These are phyloP conservation scores for Dillenia turbinata DNA, from an alignment of 164 flowering plant species.

Conservation along the genomic window DNA sequence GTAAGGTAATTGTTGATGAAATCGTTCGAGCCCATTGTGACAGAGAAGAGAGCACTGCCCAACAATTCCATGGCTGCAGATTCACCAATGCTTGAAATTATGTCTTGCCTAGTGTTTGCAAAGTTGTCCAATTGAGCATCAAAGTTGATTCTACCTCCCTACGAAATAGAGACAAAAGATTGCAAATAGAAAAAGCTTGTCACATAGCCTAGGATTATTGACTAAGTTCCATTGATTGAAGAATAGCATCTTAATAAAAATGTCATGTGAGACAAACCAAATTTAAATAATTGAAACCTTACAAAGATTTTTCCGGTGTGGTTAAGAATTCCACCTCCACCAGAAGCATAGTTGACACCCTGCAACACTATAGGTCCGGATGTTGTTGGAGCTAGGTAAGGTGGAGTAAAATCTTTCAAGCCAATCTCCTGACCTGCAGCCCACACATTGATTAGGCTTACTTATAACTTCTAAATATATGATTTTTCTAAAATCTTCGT, in stretches of 20 bases:
- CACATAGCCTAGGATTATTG: no score
- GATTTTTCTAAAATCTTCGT: no score
- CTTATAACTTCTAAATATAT: no score
- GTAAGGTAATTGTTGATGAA: constrained; percentile 66
- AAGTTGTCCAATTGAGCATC: constrained; percentile 74
- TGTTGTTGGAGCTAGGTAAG: constrained; percentile 57
- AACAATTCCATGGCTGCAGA: constrained; percentile 36
- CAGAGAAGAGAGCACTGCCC: constrained; percentile 39
- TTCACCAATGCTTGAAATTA: constrained; percentile 41
- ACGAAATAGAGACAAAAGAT: neutral
- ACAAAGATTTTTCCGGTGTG: constrained; percentile 42
- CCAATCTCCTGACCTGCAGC: constrained; percentile 53
- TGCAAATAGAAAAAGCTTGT: no score
- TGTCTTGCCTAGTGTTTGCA: constrained; percentile 69
- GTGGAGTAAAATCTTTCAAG: constrained; percentile 33
- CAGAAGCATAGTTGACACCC: constrained; percentile 68
- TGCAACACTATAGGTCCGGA: constrained; percentile 30
- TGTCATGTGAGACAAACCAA: no score
- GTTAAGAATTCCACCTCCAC: constrained; percentile 58
- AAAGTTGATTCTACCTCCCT: constrained; percentile 70
- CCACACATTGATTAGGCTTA: no score
- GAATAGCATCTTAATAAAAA: no score
- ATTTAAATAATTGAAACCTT: constrained; percentile 11
- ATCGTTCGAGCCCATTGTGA: constrained; percentile 75
- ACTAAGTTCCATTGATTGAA: no score